phyloP scores from a whole-genome alignment of 2,329 filamentous ascomycete species.

The Alternaria sp. region DNA sequence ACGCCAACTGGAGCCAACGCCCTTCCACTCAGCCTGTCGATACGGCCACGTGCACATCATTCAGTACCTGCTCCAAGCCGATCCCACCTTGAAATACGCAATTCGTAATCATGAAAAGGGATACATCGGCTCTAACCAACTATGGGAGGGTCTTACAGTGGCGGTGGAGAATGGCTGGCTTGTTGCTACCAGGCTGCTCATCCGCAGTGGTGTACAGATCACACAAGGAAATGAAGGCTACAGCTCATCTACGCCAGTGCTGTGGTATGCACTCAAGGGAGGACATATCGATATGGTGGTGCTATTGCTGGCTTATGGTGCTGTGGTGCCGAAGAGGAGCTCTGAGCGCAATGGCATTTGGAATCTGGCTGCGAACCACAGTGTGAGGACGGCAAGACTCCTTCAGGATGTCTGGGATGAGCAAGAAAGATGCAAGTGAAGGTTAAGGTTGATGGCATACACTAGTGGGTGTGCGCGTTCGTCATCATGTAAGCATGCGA shows the following conservation, averaged over 20 bases:
- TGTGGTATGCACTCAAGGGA: neutral
- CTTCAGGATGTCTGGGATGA: neutral
- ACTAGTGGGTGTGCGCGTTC: neutral
- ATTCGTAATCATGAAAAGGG: neutral
- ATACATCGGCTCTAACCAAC: neutral
- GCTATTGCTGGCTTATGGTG: conserved; percentile 1
- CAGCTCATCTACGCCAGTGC: neutral
- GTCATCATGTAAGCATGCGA: neutral
- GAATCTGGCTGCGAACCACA: neutral
- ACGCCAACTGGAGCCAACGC: neutral
- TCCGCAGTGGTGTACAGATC: neutral
- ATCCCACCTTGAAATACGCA: neutral
- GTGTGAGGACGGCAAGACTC: neutral
- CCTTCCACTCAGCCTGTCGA: neutral
- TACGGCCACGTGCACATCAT: neutral
- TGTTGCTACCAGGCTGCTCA: neutral
- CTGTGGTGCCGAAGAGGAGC: neutral
- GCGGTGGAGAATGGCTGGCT: neutral
- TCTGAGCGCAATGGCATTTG: neutral
- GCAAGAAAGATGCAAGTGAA: neutral
- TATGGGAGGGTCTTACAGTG: neutral
- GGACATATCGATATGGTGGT: neutral
- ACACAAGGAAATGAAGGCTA: neutral
- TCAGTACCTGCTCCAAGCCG: neutral
- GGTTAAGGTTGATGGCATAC: neutral